A percentile compares a stretch with the other conserved stretches of the same genome.
These are phyloP conservation scores for Suhomyces prunicola DNA, from an alignment of 805 yeast species.

Conservation along the genomic window DNA sequence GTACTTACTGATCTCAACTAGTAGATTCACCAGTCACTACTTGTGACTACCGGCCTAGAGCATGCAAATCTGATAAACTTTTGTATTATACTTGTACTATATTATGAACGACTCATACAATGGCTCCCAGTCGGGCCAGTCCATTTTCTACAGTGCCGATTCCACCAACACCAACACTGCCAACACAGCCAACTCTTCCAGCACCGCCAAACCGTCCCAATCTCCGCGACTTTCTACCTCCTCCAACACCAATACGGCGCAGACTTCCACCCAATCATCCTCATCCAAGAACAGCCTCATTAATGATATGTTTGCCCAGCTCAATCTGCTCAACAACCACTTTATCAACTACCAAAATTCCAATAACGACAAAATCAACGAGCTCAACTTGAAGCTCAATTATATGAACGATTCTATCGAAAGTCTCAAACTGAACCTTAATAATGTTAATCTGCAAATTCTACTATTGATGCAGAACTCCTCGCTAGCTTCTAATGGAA, in stretches of 20 bases:
- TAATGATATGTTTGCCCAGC: constrained; percentile 12
- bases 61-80: neutral
- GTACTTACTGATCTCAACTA: too few relatives aligned
- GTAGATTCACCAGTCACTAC: too few relatives aligned
- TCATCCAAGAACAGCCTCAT: neutral
- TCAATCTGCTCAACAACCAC: constrained; percentile 15
- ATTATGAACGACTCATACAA: constrained; percentile 5
- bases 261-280: neutral
- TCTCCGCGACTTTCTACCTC: constrained; percentile 1
- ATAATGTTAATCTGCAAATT: constrained; percentile 13
- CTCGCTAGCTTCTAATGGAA: neutral
- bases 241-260: neutral
- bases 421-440: constrained; percentile 10
- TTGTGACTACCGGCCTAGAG: neutral
- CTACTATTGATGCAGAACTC: constrained; percentile 6
- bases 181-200: neutral
- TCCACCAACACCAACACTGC: constrained; percentile 1
- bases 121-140: constrained; percentile 1
- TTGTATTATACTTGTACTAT: neutral
- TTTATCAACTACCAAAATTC: constrained; percentile 15
- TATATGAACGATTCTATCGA: constrained; percentile 12
- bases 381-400: constrained; percentile 15
- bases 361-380: constrained; percentile 20
- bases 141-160: constrained; percentile 3
- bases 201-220: constrained; percentile 1